Evolutionary conservation across 345 rosid genomes (phyloP).

Genomic region (Linum usitatissimum): DNA sequence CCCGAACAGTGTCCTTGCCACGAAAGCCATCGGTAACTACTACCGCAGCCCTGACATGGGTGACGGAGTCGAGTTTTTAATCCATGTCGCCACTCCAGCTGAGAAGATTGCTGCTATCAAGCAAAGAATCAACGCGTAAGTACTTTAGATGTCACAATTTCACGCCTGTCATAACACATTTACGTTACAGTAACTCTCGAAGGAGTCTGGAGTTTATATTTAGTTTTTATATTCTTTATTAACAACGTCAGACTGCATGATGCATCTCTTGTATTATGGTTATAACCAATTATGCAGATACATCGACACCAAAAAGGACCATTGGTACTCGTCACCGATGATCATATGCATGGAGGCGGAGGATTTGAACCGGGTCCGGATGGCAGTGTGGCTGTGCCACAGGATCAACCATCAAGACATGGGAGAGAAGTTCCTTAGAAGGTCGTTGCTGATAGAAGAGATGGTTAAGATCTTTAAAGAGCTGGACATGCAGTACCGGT

Average conservation of each 20-base stretch:
- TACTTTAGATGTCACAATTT: too few species aligned
- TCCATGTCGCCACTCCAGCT: slow-evolving; percentile 1
- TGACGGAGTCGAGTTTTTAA: neutral
- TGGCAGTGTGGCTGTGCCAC: slow-evolving; percentile 63
- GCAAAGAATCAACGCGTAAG: neutral
- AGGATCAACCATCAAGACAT: slow-evolving; percentile 61
- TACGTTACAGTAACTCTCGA: too few species aligned
- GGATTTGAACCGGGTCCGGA: slow-evolving; percentile 34
- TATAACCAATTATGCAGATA: slow-evolving; percentile 6
- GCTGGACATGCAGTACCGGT: slow-evolving; percentile 56
- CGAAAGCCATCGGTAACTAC: slow-evolving; percentile 6
- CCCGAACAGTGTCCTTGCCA: slow-evolving; percentile 1
- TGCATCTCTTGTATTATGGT: too few species aligned
- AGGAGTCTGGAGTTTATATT: too few species aligned
- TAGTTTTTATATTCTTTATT: too few species aligned
- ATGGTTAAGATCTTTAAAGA: slow-evolving; percentile 54
- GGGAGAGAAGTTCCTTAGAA: slow-evolving; percentile 45
- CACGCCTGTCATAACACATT: too few species aligned
- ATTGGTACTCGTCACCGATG: slow-evolving; percentile 50
- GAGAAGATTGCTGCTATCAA: neutral
- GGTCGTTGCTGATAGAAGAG: slow-evolving; percentile 56
- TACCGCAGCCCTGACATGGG: slow-evolving; percentile 6
- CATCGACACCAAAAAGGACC: slow-evolving; percentile 58
- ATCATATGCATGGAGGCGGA: slow-evolving; percentile 46
- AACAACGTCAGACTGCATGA: too few species aligned